These are phyloP conservation scores for Porogramme epimiltina DNA, from an alignment of 1,284 basidiomycete species.

Conservation along the genomic window DNA sequence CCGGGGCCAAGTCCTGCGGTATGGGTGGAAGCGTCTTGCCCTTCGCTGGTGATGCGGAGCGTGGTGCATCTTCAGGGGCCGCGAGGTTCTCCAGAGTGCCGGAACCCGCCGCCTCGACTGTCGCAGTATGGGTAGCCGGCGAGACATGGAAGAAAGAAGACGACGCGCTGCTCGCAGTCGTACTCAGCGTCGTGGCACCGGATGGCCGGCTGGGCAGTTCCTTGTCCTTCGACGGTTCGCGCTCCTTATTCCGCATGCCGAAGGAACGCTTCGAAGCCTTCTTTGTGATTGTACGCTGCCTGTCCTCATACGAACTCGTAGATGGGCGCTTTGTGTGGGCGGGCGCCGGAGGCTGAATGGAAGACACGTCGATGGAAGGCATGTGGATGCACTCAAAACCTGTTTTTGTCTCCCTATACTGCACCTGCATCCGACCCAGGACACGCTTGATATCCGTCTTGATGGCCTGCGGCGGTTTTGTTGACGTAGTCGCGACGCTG, in stretches of 20 bases:
- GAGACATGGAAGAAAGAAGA: slow-evolving; percentile 81
- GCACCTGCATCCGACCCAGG: slow-evolving; percentile 91
- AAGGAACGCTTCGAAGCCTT: slow-evolving; percentile 81
- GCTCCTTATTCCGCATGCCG: slow-evolving; percentile 46
- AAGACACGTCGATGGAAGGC: slow-evolving; percentile 88
- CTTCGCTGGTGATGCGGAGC: slow-evolving; percentile 44
- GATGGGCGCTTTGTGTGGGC: slow-evolving; percentile 49
- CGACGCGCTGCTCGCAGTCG: slow-evolving; percentile 71
- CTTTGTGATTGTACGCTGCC: slow-evolving; percentile 62
- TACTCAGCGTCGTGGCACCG: slow-evolving; percentile 51
- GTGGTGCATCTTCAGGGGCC: slow-evolving; percentile 39
- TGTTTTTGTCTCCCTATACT: slow-evolving; percentile 86
- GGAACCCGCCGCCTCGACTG: slow-evolving; percentile 36
- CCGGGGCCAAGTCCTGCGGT: slow-evolving; percentile 58
- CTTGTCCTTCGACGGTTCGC: slow-evolving; percentile 41
- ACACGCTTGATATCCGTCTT: slow-evolving; percentile 86
- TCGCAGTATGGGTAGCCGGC: slow-evolving; percentile 51
- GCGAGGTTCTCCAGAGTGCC: slow-evolving; percentile 34
- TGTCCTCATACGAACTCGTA: slow-evolving; percentile 49
- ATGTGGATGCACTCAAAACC: slow-evolving; percentile 97
- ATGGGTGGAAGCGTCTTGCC: slow-evolving; percentile 72
- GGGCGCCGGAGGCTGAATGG: slow-evolving; percentile 48
- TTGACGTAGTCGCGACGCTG: slow-evolving; percentile 93
- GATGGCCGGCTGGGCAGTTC: slow-evolving; percentile 54
- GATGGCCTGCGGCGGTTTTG: slow-evolving; percentile 82